Evolutionary conservation across 306 rosid species (phyloP), one percentile per base, ranked within the genome.

Genomic region (Canavalia ensiformis): DNA sequence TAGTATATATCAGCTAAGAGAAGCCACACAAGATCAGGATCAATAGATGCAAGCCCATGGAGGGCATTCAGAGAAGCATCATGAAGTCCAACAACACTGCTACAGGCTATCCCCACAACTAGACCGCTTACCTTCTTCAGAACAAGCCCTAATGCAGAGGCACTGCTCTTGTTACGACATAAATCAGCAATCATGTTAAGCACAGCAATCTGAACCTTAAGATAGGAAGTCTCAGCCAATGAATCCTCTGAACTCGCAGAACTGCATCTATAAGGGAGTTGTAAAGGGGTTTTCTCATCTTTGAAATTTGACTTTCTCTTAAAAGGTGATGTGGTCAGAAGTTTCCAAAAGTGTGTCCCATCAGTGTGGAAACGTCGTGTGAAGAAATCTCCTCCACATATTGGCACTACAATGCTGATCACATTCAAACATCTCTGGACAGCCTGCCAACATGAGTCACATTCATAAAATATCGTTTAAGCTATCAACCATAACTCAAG

Each of bases 11-110:
- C 99, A 30, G 96, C 98, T 39, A 95, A 68, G 35, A 95, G 98
- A 91, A 95, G 94, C 99, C 98, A 95, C 70, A 93, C 81, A 37
- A 93, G 98, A 91, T 95, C 99, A 28, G 99, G 86, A 71, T 95
- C 97, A 25, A 95, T 78, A 9, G 87, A 90, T 9, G 97, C 97
- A 78, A 95, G 90, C 34, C 98, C 99, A 8, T 73, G 81, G 56
- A 95, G 97, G 65, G 99, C 91, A 79, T 89, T 91, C 55, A 87
- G 46, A 68, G 98, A 87, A 49, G 98, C 94, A 42, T 92, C 92
- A 0, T 80, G 91, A 18, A 95, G 98, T 73, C 93, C 97, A 54
- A 66, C 77, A 55, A 95, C 81, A n/a, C 94, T 87, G 84, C 98
- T 93, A 68, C 92, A 95, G 75, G 97, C 98, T 62, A 93, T 91